A percentile compares a stretch with the other conserved stretches of the same genome.
These are phyloP conservation scores for Cladorrhinum sp. DNA, from an alignment of 2,329 filamentous ascomycete species.

Conservation along the genomic window DNA sequence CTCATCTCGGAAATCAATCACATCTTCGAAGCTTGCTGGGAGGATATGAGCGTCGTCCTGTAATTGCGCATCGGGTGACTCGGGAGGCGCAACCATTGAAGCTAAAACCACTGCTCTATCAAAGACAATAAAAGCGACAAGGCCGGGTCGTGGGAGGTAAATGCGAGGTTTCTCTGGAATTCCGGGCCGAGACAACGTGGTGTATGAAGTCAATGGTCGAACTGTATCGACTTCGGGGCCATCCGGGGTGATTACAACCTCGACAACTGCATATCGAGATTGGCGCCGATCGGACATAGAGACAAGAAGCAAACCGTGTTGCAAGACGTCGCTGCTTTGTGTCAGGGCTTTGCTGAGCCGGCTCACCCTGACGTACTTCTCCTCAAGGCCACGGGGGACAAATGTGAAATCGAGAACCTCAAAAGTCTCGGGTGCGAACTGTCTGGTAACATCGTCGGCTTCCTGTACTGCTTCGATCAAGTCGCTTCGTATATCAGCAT, in stretches of 20 bases:
- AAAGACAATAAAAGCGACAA: constrained; percentile 80
- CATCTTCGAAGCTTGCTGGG: constrained; percentile 75
- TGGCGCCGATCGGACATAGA: constrained; percentile 49
- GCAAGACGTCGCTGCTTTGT: constrained; percentile 49
- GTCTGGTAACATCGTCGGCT: constrained; percentile 46
- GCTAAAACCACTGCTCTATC: constrained; percentile 73
- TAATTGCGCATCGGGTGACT: constrained; percentile 74
- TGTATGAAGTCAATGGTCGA: constrained; percentile 65
- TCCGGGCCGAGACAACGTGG: constrained; percentile 46
- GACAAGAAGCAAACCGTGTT: constrained; percentile 61
- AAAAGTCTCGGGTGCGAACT: constrained; percentile 56
- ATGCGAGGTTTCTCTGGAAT: constrained; percentile 57
- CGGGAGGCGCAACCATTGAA: constrained; percentile 65
- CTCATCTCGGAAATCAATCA: constrained; percentile 71
- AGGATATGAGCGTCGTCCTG: constrained; percentile 62
- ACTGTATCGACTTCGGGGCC: constrained; percentile 60
- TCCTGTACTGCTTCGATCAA: constrained; percentile 62
- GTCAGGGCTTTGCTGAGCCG: constrained; percentile 49
- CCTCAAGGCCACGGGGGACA: constrained; percentile 51
- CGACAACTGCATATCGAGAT: constrained; percentile 71
- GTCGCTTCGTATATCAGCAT: constrained; percentile 65
- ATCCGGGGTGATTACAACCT: constrained; percentile 59
- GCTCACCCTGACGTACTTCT: constrained; percentile 49
- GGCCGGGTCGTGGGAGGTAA: constrained; percentile 72
- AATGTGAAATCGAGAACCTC: constrained; percentile 79